Evolutionary conservation across 2,329 filamentous ascomycete genomes (phyloP).

Genomic region (Dendrostoma leiphaemia): DNA sequence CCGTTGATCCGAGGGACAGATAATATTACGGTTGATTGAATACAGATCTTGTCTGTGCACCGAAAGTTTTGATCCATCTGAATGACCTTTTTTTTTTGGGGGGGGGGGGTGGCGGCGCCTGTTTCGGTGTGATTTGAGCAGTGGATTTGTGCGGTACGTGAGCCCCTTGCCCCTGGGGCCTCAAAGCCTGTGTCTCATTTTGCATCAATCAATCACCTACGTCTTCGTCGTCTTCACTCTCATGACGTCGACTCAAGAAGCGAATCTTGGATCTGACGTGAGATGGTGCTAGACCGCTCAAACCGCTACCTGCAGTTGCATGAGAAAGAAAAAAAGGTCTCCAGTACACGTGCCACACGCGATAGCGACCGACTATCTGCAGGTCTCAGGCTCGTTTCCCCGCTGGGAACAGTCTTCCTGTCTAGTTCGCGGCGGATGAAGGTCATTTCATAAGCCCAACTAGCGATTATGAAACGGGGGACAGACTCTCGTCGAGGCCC

Average conservation of each 20-base stretch:
- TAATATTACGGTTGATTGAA: not conserved
- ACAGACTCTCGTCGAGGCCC: too few species aligned
- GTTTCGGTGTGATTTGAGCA: too few species aligned
- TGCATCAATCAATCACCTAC: not conserved
- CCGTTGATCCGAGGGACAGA: not conserved
- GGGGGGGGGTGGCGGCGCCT: too few species aligned
- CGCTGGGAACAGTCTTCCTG: too few species aligned
- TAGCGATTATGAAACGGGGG: too few species aligned
- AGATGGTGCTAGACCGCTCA: not conserved
- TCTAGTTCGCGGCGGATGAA: too few species aligned
- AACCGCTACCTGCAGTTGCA: not conserved
- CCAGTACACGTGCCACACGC: not conserved
- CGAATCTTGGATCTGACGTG: not conserved
- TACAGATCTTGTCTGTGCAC: not conserved
- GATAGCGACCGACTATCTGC: not conserved
- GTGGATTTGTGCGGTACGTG: too few species aligned
- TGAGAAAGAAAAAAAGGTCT: not conserved
- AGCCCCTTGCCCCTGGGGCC: too few species aligned
- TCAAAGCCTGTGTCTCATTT: not conserved
- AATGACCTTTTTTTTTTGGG: too few species aligned
- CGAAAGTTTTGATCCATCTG: not conserved
- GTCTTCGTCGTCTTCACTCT: too few species aligned
- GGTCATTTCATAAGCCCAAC: too few species aligned
- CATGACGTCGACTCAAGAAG: not conserved
- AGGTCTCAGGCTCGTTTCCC: not conserved